Base-by-base conservation (phyloP, 805 yeast species). In the Citeromyces matritensis region DNA sequence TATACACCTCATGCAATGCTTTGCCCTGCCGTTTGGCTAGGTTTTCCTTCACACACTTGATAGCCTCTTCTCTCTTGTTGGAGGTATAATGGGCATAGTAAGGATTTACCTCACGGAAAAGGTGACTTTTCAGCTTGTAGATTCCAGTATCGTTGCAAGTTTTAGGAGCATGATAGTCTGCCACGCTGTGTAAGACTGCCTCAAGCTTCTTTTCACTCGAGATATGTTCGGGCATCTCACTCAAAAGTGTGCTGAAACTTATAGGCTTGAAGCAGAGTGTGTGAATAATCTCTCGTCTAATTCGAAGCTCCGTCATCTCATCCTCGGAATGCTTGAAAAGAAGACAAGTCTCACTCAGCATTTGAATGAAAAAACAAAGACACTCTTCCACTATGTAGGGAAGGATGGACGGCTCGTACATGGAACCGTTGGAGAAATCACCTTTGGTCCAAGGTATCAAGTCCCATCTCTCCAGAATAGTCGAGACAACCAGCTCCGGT, bases 21-120 rank as follows among this genome's bases (percentile, higher is more conserved):
- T 57, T 45, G 1, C 58, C 50, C 1, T 50, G 43, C 1, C 53
- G 51, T 15, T 53, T 44, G 34, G 60, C 55, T n/a, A 8, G 15
- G 17, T 65, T 47, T 23, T 65, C 68, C 41, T 75, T 73, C 21
- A 81, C 53, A 4, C 72, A 53, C 29, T 63, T 65, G 34, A 80
- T 77, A 5, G 94, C 88, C 37, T 84, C 95, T 34, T 84, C 95
- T 33, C 88, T 68, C 33, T 73, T 74, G 41, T 84, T 84, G 0
- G 88, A 57, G 0, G 79, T 60, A 42, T 78, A 79, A 42, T 84
- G 85, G 36, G 81, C 63, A 46, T 77, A 88, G 44, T 71, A 86
- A 0, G 96, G 94, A 48, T 88, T 91, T 27, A 86, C 67, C 17
- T 63, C 55, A 2, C 56, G 58, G 34, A 54, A 61, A 19, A 56